Base-by-base conservation (phyloP, 140 eudicot species). In the Flaveria floridana region DNA sequence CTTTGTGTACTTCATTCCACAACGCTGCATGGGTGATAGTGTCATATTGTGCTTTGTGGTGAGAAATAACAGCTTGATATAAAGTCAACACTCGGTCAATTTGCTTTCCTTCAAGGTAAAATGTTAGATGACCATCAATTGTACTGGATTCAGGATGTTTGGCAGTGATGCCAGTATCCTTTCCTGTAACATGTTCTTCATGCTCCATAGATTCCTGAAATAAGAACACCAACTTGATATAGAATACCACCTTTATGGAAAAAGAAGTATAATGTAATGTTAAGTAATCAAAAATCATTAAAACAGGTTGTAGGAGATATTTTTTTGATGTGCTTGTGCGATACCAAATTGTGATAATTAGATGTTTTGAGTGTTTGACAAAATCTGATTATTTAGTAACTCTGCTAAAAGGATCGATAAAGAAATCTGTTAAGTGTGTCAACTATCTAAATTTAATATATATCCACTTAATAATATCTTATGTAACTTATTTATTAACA, bases 31-130 rank as follows among this genome's bases (percentile, higher is more conserved):
- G 70, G 46, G 80, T 56, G 37, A 72, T 11, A 4, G 63, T 71
- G 75, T 85, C 84, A 57, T 82, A 66, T 71, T 79, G 87, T 44
- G 83, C 68, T 85, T 81, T 86, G 75, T 82, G 86, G 59, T 78
- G 82, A 65, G 70, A 76, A 21, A 94, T 81, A 76, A 94, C 69
- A 58, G 93, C 89, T 81, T 94, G 99, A 82, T 88, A 94, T 70
- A 90, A 69, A 13, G 96, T 81, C 80, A 86, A 73, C 18, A 25
- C 26, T 10, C 72, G 70, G 69, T 88, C 91, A 51, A 88, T 71
- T 34, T 72, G 78, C 72, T 87, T 82, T 41, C 89, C 97, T 41
- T 90, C 87, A 13, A 88, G 85, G 75, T 82, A 87, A 79, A 94
- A 78, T n/a, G 79, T 69, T 83, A 94, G 82, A 69, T 83, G 81